These are phyloP conservation scores for Pseudognaphalium luteoalbum DNA, from an alignment of 129 eudicot genomes.

Conservation along the genomic window DNA sequence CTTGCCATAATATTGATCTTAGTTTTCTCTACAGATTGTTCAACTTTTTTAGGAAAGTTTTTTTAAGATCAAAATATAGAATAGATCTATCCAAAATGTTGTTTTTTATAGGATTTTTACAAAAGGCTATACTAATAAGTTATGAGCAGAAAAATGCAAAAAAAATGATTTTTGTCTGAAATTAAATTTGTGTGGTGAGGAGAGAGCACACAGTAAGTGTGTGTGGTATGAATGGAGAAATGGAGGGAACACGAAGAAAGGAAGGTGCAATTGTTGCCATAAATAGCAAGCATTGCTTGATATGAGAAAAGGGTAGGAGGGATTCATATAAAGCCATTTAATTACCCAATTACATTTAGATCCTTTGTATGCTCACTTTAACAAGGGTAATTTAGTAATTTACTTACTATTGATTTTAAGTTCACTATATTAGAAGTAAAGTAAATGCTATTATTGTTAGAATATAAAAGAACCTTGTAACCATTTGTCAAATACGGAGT, in stretches of 20 bases:
- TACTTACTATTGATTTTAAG: no score
- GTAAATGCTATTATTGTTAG: no score
- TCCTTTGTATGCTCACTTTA: neutral
- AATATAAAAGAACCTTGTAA: no score
- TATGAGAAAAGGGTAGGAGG: constrained; percentile 49
- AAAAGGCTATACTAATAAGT: neutral
- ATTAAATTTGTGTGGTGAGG: constrained; percentile 13
- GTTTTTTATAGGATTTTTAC: constrained; percentile 4
- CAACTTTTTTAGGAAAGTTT: neutral
- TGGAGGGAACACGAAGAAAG: constrained; percentile 23
- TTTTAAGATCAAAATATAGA: neutral
- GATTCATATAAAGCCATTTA: constrained; percentile 28
- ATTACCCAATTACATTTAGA: constrained; percentile 25
- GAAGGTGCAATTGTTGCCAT: constrained; percentile 32
- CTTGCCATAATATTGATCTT: constrained; percentile 49
- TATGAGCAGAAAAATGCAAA: constrained; percentile 4
- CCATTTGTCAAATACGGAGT: no score
- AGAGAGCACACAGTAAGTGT: constrained; percentile 18
- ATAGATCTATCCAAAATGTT: constrained; percentile 15
- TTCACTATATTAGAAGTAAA: no score
- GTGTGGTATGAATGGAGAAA: constrained; percentile 1
- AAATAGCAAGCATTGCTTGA: constrained; percentile 49
- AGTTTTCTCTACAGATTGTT: neutral
- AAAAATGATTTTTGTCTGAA: neutral
- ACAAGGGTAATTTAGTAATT: constrained; percentile 9